Percentiles rank a stretch among this genome's conserved stretches.
Evolutionary conservation across 176 grass and related monocot genomes (phyloP).

Genomic region (Cenchrus americanus): DNA sequence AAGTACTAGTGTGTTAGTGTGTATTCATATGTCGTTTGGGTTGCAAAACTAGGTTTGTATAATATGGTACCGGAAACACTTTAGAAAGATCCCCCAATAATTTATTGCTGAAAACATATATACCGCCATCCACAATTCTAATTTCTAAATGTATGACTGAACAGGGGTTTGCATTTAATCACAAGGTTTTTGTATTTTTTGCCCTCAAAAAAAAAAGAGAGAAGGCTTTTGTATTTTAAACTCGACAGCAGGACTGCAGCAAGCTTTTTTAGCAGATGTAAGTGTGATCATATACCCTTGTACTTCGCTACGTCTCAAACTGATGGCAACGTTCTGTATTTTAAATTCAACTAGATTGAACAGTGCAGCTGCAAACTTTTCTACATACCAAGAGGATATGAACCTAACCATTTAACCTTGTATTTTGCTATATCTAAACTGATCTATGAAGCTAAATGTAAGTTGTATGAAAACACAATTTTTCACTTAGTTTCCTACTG

Average conservation of each 20-base stretch:
- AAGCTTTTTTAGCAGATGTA: not conserved
- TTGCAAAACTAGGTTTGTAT: constrained; percentile 1
- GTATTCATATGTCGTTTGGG: not conserved
- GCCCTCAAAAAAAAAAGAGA: too few species aligned
- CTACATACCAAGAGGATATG: not conserved
- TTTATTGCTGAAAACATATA: constrained; percentile 18
- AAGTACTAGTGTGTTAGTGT: not conserved
- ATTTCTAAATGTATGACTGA: not conserved
- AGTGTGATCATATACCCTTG: not conserved
- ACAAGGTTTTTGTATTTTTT: not conserved
- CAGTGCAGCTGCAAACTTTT: not conserved
- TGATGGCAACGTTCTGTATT: not conserved
- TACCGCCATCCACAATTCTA: not conserved
- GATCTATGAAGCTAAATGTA: not conserved
- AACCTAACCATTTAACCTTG: not conserved
- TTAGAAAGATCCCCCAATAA: not conserved
- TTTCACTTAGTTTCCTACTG: not conserved
- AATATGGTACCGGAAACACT: constrained; percentile 6
- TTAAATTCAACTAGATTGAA: not conserved
- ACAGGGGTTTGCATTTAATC: not conserved
- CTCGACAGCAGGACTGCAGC: not conserved
- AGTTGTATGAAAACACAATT: not conserved
- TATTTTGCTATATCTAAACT: constrained; percentile 5
- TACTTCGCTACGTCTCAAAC: not conserved
- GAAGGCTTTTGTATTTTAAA: not conserved